These are phyloP conservation scores for Phytophthora litchii DNA, from an alignment of 352 stramenopile genomes.

Conservation along the genomic window DNA sequence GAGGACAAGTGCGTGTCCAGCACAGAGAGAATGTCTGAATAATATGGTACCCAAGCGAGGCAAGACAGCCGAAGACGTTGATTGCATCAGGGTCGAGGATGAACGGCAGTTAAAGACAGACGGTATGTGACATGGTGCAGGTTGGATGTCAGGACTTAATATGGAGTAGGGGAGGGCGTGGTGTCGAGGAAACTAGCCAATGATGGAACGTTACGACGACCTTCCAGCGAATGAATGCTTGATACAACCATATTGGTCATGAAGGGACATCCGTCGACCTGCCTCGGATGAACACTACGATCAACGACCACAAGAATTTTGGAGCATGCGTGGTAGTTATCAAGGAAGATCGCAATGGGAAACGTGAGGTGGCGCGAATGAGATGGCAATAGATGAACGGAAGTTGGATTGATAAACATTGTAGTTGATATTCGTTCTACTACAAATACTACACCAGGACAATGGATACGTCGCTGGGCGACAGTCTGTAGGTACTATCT, in stretches of 20 bases:
- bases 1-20: constrained; percentile 11
- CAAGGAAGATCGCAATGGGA: constrained; percentile 10
- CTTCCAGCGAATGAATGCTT: constrained; percentile 4
- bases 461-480: constrained; percentile 17
- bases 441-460: constrained; percentile 20
- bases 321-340: constrained; percentile 5
- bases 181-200: constrained; percentile 2
- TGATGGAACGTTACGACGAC: constrained; percentile 5
- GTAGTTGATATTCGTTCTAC: too few relatives aligned
- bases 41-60: not conserved
- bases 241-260: constrained; percentile 2
- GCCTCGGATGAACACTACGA: constrained; percentile 20
- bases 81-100: constrained; percentile 32
- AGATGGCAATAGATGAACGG: constrained; percentile 1
- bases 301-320: constrained; percentile 38
- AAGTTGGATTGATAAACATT: too few relatives aligned
- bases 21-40: constrained; percentile 36
- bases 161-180: not conserved
- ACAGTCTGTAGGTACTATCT: constrained; percentile 7
- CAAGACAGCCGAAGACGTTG: not conserved
- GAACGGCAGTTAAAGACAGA: constrained; percentile 27
- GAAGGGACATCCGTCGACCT: constrained; percentile 5
- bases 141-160: constrained; percentile 4
- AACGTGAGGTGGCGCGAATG: not conserved
- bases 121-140: constrained; percentile 33